Evolutionary conservation across 768 basidiomycete species (phyloP), one percentile per base, ranked within the genome.

Genomic region (Gelatoporia subvermispora): DNA sequence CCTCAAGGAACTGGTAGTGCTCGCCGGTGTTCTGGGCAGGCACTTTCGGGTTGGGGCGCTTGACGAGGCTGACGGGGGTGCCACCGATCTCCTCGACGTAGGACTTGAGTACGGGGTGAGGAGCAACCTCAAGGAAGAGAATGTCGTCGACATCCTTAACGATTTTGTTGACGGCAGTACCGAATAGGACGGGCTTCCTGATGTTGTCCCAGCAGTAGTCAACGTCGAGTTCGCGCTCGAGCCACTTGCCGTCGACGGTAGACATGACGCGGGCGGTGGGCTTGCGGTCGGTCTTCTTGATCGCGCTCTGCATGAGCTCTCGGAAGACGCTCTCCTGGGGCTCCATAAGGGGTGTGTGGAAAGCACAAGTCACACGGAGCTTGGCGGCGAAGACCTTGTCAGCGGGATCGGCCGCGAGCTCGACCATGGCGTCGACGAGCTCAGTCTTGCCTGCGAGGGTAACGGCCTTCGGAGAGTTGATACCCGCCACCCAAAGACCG

Each of bases 181-280:
- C 60, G n/a, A 68, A 68, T 21, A 65, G 55, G 9, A 69, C 67
- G 0, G 67, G 68, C 23, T 53, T 52, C 43, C 64, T 68, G 43
- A 68, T 64, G 42, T 67, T 69, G 20, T 68, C 63, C 67, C 67
- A 68, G 49, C 62, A 68, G 35, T 68, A 68, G 47, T 61, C 44
- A 41, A 46, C 35, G 22, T 55, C 48, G 18, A 62, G 53, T 3
- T 51, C 40, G 13, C 65, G 58, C 25, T 64, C 60, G 8, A 69
- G 61, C 58, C 66, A 59, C 20, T 53, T 58, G 9, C 67, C 67
- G 21, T 70, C 66, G 2, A 62, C 61, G 4, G 68, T 68, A 2
- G 67, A 69, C 62, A 67, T 68, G 1, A 69, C 65, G n/a, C 56
- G 55, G 8, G 56, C 61, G 7, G 55, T 55, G 2, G 58, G 42